These are phyloP conservation scores for Firmiana major DNA, from an alignment of 345 rosid species.

Conservation along the genomic window DNA sequence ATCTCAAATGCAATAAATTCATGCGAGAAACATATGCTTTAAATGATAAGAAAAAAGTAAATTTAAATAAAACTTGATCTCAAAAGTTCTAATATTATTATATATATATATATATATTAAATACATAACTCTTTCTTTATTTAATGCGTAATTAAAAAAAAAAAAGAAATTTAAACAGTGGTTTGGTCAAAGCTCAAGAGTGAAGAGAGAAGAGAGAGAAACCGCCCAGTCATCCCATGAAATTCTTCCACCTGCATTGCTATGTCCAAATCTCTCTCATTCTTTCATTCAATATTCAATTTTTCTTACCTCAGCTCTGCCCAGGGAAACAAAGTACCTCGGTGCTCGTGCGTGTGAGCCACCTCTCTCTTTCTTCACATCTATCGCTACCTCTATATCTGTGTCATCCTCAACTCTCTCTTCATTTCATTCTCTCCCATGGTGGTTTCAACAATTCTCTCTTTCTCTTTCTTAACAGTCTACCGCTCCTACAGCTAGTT, in stretches of 20 bases:
- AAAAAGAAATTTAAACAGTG: background rate
- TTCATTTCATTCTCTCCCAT: constrained; percentile 12
- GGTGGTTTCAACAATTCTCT: constrained; percentile 9
- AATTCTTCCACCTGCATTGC: constrained; percentile 50
- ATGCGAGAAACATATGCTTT: too few relatives aligned
- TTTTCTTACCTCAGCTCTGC: background rate
- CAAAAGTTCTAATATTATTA: too few relatives aligned
- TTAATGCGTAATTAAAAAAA: too few relatives aligned
- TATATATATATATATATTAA: too few relatives aligned
- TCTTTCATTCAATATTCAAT: constrained; percentile 9
- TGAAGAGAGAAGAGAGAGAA: constrained; percentile 20
- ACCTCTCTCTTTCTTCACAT: constrained; percentile 21
- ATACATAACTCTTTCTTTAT: too few relatives aligned
- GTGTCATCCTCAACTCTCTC: constrained; percentile 32
- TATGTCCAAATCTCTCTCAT: constrained; percentile 15
- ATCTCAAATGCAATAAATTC: too few relatives aligned
- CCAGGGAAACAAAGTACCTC: constrained; percentile 21
- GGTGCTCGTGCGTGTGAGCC: constrained; percentile 45
- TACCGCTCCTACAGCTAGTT: background rate
- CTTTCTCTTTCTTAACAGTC: constrained; percentile 10
- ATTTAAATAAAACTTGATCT: too few relatives aligned
- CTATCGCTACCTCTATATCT: constrained; percentile 49
- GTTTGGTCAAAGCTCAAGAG: background rate
- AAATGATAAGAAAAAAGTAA: too few relatives aligned
- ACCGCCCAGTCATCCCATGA: constrained; percentile 61